phyloP scores from a whole-genome alignment of 2,329 filamentous ascomycete species.

The Alternaria sp. region DNA sequence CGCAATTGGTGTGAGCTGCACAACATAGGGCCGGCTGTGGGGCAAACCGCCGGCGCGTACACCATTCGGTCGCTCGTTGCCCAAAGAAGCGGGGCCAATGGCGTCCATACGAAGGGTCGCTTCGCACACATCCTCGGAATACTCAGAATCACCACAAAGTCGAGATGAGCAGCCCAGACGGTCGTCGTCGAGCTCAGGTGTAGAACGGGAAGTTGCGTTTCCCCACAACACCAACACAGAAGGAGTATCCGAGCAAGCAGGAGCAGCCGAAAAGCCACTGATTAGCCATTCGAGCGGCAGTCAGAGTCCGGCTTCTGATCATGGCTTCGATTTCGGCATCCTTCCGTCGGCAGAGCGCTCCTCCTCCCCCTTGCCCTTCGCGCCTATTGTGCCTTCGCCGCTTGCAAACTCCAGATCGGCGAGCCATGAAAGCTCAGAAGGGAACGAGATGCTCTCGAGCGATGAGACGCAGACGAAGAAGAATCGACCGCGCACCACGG shows the following conservation, averaged over 20 bases:
- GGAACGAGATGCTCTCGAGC: slow-evolving; percentile 11
- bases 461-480: slow-evolving; percentile 12
- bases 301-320: slow-evolving; percentile 12
- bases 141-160: slow-evolving; percentile 16
- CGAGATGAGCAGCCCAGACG: slow-evolving; percentile 35
- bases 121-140: slow-evolving; percentile 25
- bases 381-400: slow-evolving; percentile 19
- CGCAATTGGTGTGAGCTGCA: slow-evolving; percentile 4
- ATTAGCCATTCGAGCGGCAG: slow-evolving; percentile 6
- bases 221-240: slow-evolving; percentile 19
- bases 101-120: slow-evolving; percentile 28
- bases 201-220: slow-evolving; percentile 31
- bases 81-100: slow-evolving; percentile 27
- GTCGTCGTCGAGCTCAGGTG: slow-evolving; percentile 27
- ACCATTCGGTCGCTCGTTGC: slow-evolving; percentile 6
- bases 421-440: slow-evolving; percentile 4
- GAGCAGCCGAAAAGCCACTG: slow-evolving; percentile 4
- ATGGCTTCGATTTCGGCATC: slow-evolving; percentile 19
- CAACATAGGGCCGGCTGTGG: slow-evolving; percentile 8
- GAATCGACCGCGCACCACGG: slow-evolving; percentile 5
- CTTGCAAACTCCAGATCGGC: slow-evolving; percentile 14
- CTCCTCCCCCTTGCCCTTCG: slow-evolving; percentile 16
- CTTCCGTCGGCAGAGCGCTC: slow-evolving; percentile 1
- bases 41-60: slow-evolving; percentile 6
- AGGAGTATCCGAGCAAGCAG: slow-evolving; percentile 14